phyloP scores from a whole-genome alignment of 495 filamentous ascomycete species.

The Tuber brumale region DNA sequence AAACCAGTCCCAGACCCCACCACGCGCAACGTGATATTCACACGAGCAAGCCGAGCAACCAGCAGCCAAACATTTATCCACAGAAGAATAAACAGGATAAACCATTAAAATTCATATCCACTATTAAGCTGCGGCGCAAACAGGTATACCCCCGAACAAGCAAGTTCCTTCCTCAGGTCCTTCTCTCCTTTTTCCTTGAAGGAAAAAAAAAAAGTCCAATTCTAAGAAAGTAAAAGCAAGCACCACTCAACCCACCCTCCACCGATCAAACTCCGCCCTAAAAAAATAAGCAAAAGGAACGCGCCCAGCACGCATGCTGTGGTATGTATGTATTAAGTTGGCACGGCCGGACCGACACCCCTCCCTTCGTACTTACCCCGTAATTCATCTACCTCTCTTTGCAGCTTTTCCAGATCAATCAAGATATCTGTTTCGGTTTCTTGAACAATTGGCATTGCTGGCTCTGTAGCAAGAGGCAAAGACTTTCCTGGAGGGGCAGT shows the following conservation, averaged over 20 bases:
- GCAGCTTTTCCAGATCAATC: conserved; percentile 34
- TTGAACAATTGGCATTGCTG: background rate
- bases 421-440: conserved; percentile 36
- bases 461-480: conserved; percentile 8
- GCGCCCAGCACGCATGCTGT: background rate
- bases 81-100: background rate
- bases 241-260: background rate
- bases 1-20: background rate
- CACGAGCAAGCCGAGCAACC: background rate
- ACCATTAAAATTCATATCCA: background rate
- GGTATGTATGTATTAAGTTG: conserved; percentile 2
- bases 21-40: background rate
- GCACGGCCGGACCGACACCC: background rate
- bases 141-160: background rate
- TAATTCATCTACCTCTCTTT: conserved; percentile 39
- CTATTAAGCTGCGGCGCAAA: background rate
- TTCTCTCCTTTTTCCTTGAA: background rate
- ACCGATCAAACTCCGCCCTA: background rate
- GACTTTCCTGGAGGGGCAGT: background rate
- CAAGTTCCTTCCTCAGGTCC: background rate
- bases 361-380: conserved; percentile 36
- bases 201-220: background rate
- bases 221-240: background rate
- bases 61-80: background rate
- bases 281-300: conserved; percentile 3